phyloP scores from a whole-genome alignment of 441 rosid species.

The Pelargonium myrrhifolium region DNA sequence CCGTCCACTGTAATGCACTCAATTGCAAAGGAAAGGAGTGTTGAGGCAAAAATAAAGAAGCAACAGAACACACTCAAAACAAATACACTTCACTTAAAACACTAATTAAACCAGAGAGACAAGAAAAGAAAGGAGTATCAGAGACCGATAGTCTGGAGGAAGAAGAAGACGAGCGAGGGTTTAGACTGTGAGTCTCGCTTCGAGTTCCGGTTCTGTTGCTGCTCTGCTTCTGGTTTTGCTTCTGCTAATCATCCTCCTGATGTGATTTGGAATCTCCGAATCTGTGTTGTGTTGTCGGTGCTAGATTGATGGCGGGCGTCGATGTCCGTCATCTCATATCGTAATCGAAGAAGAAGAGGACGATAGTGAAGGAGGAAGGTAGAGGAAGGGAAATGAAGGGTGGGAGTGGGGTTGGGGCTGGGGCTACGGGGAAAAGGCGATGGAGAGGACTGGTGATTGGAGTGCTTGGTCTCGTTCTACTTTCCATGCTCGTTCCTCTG shows the following conservation, averaged over 20 bases:
- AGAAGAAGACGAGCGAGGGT: background rate
- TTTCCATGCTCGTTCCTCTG: conserved; percentile 94
- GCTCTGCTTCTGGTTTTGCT: background rate
- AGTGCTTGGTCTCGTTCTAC: conserved; percentile 71
- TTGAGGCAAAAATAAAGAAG: no score
- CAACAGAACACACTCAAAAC: background rate
- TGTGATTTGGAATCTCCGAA: background rate
- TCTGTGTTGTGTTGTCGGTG: conserved; percentile 1
- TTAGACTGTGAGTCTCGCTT: background rate
- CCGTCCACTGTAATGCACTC: background rate
- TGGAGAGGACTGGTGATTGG: conserved; percentile 68
- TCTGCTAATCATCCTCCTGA: background rate
- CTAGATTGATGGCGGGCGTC: conserved; percentile 5
- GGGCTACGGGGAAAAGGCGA: conserved; percentile 45
- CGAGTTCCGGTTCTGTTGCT: background rate
- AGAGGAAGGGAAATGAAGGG: conserved; percentile 38
- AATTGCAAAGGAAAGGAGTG: background rate
- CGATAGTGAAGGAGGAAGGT: background rate
- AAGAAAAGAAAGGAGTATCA: background rate
- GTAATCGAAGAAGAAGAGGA: background rate
- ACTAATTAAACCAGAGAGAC: no score
- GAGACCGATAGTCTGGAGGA: background rate
- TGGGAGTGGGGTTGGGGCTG: conserved; percentile 35
- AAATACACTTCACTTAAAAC: background rate
- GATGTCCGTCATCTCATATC: conserved; percentile 6